Conservation (phyloP, 2,329 filamentous ascomycete species). For the Diaporthe citriasiana region DNA sequence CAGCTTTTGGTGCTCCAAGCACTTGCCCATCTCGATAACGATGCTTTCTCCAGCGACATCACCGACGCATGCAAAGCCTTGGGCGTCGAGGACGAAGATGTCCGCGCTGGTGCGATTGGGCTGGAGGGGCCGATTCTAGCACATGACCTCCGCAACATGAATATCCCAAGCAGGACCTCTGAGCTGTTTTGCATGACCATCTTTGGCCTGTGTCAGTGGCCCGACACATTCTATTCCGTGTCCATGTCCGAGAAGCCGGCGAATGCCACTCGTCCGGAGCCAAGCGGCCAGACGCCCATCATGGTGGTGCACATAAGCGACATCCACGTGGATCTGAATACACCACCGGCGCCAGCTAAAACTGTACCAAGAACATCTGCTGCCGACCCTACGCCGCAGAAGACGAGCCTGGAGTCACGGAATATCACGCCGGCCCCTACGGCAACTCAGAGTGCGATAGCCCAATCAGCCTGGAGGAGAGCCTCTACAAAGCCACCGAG, state of each 20-base stretch:
- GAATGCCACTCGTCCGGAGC: conserved; percentile 51
- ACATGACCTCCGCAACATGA: conserved; percentile 61
- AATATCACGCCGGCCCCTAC: conserved; percentile 64
- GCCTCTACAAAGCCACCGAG: conserved; percentile 67
- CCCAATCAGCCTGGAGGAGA: conserved; percentile 65
- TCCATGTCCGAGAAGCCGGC: conserved; percentile 59
- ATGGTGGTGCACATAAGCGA: conserved; percentile 73
- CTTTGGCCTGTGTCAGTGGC: conserved; percentile 67
- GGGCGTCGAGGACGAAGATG: conserved; percentile 66
- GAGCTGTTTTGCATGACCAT: conserved; percentile 66
- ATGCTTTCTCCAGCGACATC: conserved; percentile 54
- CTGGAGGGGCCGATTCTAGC: conserved; percentile 68
- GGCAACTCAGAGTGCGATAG: conserved; percentile 68
- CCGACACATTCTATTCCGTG: conserved; percentile 57
- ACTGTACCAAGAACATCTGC: conserved; percentile 72
- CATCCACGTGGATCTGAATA: conserved; percentile 72
- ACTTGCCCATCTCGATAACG: conserved; percentile 45
- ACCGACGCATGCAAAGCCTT: conserved; percentile 51
- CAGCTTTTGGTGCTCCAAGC: conserved; percentile 37
- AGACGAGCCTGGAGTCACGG: conserved; percentile 63
- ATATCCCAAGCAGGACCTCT: conserved; percentile 63
- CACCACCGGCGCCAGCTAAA: conserved; percentile 64
- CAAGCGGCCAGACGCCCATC: conserved; percentile 62
- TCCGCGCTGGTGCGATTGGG: conserved; percentile 66
- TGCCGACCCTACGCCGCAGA: conserved; percentile 65